Evolutionary conservation across 148 eudicot species (phyloP).

Genomic region (Chenopodium formosanum): DNA sequence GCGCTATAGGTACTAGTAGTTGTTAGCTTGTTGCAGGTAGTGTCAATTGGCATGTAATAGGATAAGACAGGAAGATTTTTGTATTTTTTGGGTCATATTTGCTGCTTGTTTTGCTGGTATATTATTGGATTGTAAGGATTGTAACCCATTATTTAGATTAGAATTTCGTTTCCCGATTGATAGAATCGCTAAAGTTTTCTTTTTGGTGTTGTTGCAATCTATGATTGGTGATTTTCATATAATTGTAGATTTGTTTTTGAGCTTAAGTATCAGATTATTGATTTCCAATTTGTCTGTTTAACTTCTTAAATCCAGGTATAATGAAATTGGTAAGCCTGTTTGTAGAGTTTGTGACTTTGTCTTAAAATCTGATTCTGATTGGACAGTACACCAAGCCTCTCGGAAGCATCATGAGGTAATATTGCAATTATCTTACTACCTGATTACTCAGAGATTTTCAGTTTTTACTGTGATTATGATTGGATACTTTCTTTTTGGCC

Average conservation of each 20-base stretch:
- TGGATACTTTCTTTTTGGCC: neutral
- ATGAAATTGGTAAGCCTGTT: constrained; percentile 80
- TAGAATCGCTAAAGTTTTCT: no score
- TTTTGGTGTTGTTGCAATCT: no score
- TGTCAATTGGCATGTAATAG: neutral
- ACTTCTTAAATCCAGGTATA: constrained; percentile 57
- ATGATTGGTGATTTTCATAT: neutral
- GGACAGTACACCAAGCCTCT: constrained; percentile 89
- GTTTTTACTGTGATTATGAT: neutral
- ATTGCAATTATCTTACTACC: constrained; percentile 33
- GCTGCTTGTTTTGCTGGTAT: neutral
- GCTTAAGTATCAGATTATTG: neutral
- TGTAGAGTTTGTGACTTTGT: constrained; percentile 80
- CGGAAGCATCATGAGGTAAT: constrained; percentile 89
- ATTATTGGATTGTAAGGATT: neutral
- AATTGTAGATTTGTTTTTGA: neutral
- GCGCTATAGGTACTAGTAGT: neutral
- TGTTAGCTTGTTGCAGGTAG: neutral
- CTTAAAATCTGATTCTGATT: constrained; percentile 74
- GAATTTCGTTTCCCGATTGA: no score
- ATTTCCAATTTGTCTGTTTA: neutral
- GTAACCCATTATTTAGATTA: no score
- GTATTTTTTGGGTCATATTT: no score
- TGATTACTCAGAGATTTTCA: neutral
- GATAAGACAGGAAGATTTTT: neutral